Evolutionary conservation across 176 grass and related monocot genomes (phyloP), one percentile per base, ranked within the genome.

Genomic region (Musa itinerans): DNA sequence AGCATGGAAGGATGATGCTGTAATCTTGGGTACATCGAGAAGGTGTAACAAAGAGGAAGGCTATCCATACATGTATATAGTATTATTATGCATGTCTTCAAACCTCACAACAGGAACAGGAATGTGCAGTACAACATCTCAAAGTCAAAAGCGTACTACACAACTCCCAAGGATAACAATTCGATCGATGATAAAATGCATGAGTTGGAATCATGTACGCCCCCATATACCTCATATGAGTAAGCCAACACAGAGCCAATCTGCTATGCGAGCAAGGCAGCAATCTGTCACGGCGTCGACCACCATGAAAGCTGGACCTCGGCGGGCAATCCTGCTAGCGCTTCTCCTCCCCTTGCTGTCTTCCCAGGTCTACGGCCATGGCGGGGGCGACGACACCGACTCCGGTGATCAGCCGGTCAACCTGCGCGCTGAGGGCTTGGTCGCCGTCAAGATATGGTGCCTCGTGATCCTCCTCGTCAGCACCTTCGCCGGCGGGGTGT

Each of bases 401-500:
- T 8, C 26, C 10, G 19, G 54, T 11, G 0, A 27, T 2, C 17
- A 53, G 4, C 9, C 76, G 22, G 52, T 1, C 11, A 3, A 68
- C 53, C 50, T 82, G 24, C 76, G 64, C 7, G 55, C 81, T 11
- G 83, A 73, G 75, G 76, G 81, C 10, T 80, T 96, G 0, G 14
- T 96, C 66, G 83, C 53, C 22, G 88, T 91, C 0, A 96, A 96
- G 85, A 78, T 92, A 64, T 92, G 87, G 87, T 96, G 92, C 82
- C 86, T 96, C 20, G 68, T 89, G 7, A 96, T 96, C 77, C 84
- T 96, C 19, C 78, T 96, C 2, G 84, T 87, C 13, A 69, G 79
- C 89, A 92, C 92, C 68, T 96, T 92, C 83, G 13, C 65, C 3
- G 84, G 72, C 67, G 92, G 92, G 52, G 74, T 96, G 11, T 96